These are phyloP conservation scores for Diaporthe sp. DNA, from an alignment of 2,329 filamentous ascomycete species.

Conservation along the genomic window DNA sequence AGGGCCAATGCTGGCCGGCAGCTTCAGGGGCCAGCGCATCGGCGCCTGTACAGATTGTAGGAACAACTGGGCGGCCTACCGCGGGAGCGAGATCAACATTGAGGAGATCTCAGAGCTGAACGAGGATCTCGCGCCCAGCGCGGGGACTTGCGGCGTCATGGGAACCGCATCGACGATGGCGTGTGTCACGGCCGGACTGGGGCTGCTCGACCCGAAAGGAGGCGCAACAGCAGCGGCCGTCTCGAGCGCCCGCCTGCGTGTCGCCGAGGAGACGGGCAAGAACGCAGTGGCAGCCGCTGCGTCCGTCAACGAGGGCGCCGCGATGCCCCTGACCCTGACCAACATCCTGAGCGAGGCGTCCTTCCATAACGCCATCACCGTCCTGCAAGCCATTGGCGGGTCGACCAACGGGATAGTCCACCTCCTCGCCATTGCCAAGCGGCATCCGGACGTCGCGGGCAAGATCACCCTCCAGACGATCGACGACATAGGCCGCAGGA, in stretches of 20 bases:
- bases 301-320: constrained; percentile 57
- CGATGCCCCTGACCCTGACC: constrained; percentile 74
- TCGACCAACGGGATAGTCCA: constrained; percentile 90
- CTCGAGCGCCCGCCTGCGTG: constrained; percentile 82
- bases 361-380: constrained; percentile 88
- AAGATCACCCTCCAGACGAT: constrained; percentile 81
- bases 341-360: constrained; percentile 74
- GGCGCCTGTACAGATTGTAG: constrained; percentile 83
- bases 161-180: constrained; percentile 94
- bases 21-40: constrained; percentile 72
- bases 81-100: constrained; percentile 76
- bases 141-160: constrained; percentile 91
- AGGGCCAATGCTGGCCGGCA: constrained; percentile 83
- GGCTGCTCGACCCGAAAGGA: constrained; percentile 79
- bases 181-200: constrained; percentile 84
- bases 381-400: constrained; percentile 88
- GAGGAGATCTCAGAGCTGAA: constrained; percentile 80
- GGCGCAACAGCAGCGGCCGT: constrained; percentile 81
- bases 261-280: constrained; percentile 80
- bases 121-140: constrained; percentile 80
- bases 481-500: constrained; percentile 82
- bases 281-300: constrained; percentile 76
- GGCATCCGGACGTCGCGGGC: constrained; percentile 75
- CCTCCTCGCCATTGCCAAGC: constrained; percentile 86
- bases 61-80: constrained; percentile 79